Evolutionary conservation across 257 asterid species (phyloP), one percentile per base, ranked within the genome.

Genomic region (Solanum chiquidenum): DNA sequence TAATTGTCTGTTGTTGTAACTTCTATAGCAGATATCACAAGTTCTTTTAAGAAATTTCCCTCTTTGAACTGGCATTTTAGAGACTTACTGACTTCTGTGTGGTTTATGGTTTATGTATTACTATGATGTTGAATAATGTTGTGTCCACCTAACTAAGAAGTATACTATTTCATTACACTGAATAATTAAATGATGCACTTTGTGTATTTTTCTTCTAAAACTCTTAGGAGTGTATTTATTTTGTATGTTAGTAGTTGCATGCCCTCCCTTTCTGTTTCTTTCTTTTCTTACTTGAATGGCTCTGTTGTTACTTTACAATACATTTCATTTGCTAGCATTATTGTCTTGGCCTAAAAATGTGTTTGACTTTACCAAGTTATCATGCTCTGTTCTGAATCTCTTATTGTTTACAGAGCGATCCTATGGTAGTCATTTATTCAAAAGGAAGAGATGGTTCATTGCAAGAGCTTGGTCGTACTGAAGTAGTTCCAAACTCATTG

Each of bases 381-480:
- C 90, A 80, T 85, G 87, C 64, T 88, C 86, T 73, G 85, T 91
- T 77, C 88, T 86, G 52, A 21, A 72, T 87, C 87, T 86, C 83
- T 31, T 18, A 49, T 86, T 90, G 88, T 87, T 91, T 90, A 89
- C 94, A 97, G 99, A 96, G 99, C 89, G 99, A 97, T 90, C 99
- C 99, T 75, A 96, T 97, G 99, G 94, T 92, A 58, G 93, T 96
- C 76, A 86, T 96, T 55, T 97, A 93, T 92, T 90, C 92, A 71
- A 96, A 90, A 92, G 93, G 93, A 89, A 92, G 90, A 86, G 99
- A 96, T 88, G 98, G 98, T 88, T 91, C 88, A 40, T 96, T 97
- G 84, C 93, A 94, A 90, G 99, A 97, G 94, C 91, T 94, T 90
- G 98, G 94, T 21, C 99, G 99, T 79, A 96, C 98, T 14, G 99